Base-by-base conservation (phyloP, 2,329 filamentous ascomycete genomes). In the Tolypocladium endophyticum region DNA sequence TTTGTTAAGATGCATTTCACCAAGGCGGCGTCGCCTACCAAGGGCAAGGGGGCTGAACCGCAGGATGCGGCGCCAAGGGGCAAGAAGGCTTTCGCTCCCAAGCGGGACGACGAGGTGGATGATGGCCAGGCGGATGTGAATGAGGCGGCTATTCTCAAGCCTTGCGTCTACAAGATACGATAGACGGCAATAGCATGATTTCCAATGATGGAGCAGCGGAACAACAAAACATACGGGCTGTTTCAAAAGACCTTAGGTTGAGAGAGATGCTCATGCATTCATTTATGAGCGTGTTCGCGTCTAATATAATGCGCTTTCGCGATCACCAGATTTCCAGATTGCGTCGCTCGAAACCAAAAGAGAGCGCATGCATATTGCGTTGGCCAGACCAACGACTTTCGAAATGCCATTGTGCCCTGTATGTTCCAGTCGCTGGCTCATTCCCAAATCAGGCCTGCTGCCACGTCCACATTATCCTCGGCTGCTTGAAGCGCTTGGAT, bases 1-100 rank as follows among this genome's bases (percentile, higher is more conserved):
- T 99, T 99, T 77, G 93, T 97, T 66, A 90, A 88, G 76, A 93
- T 99, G 91, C 86, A 88, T 67, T 99, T 99, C 74, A 79, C 92
- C 67, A 99, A 97, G 77, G 85, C 82, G n/a, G 85, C 85, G 25
- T 77, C 85, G 53, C 88, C 92, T 0, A 81, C 81, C 2, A 87
- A 86, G 71, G 92, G 92, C 30, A 95, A 96, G 77, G 85, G 88
- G 64, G 84, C 79, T 18, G 79, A 75, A 58, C 70, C 73, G 18
- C 63, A 84, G 67, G 88, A 86, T n/a, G 50, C 8, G 23, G 85
- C 87, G 73, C 85, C 87, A 73, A 78, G 72, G 68, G 78, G 77
- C 64, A 79, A 75, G 67, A 78, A 75, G 65, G 76, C 86, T 60
- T 85, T 87, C 64, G 77, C 77, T 28, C 76, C 79, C 9, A 79